A percentile compares a stretch with the other conserved stretches of the same genome.
phyloP scores from a whole-genome alignment of 805 yeast genomes.

The Middelhovenomyces tepae region DNA sequence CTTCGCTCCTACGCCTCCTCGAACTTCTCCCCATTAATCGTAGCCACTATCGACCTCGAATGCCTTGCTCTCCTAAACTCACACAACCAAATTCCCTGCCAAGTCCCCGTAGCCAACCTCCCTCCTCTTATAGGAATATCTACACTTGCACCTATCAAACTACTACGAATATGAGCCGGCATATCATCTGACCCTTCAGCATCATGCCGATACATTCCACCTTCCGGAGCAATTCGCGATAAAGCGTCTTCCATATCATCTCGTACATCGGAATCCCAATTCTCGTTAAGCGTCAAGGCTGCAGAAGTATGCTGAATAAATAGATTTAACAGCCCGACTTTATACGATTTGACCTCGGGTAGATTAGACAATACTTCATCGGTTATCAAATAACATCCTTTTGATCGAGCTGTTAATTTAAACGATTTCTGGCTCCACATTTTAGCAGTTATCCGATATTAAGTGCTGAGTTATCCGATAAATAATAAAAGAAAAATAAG shows the following conservation, averaged over 20 bases:
- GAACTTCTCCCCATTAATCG: conserved; percentile 49
- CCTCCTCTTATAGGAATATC: conserved; percentile 67
- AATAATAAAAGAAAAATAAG: too few relatives aligned
- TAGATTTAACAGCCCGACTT: conserved; percentile 55
- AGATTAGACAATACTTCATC: conserved; percentile 49
- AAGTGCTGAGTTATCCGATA: too few relatives aligned
- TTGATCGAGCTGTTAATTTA: conserved; percentile 44
- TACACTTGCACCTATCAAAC: conserved; percentile 51
- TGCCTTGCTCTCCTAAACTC: conserved; percentile 64
- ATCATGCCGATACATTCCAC: conserved; percentile 45
- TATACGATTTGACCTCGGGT: conserved; percentile 51
- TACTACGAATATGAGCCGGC: conserved; percentile 70
- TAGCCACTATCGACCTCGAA: conserved; percentile 58
- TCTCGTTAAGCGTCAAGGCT: conserved; percentile 67
- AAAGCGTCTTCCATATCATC: conserved; percentile 56
- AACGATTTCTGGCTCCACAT: conserved; percentile 58
- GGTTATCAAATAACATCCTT: conserved; percentile 66
- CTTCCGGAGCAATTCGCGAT: conserved; percentile 62
- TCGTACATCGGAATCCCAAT: conserved; percentile 73
- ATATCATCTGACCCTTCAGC: conserved; percentile 77
- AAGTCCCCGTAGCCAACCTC: conserved; percentile 60
- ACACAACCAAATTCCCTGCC: conserved; percentile 77
- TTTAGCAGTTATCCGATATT: too few relatives aligned
- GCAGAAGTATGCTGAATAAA: conserved; percentile 78
- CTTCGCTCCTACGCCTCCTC: not conserved